These are phyloP conservation scores for Ophiostoma angusticollis DNA, from an alignment of 2,329 filamentous ascomycete genomes.

Conservation along the genomic window DNA sequence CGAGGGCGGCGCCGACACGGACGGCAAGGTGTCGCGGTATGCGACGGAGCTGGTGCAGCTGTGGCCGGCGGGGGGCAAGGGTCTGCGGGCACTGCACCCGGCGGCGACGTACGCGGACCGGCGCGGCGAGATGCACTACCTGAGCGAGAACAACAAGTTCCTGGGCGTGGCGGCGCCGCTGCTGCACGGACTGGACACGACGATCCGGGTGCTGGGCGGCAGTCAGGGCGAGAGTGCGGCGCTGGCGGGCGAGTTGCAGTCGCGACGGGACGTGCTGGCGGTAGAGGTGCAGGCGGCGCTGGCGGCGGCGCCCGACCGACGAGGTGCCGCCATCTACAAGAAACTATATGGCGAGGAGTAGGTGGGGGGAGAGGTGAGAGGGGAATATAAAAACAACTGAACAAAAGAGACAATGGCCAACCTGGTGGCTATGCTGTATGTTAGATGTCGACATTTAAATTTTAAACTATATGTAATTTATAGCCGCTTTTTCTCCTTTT, in stretches of 20 bases:
- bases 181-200: conserved; percentile 32
- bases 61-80: conserved; percentile 28
- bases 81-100: conserved; percentile 26
- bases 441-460: conserved; percentile 3
- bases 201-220: conserved; percentile 27
- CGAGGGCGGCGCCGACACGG: conserved; percentile 17
- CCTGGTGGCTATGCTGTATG: background rate
- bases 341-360: conserved; percentile 19
- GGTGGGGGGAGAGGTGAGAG: background rate
- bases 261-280: conserved; percentile 23
- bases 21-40: conserved; percentile 22
- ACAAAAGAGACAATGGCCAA: background rate
- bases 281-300: conserved; percentile 18
- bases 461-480: background rate
- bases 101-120: conserved; percentile 18
- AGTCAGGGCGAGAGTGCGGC: conserved; percentile 9
- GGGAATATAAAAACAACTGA: background rate
- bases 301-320: conserved; percentile 8
- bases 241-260: conserved; percentile 25
- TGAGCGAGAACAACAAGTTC: conserved; percentile 24
- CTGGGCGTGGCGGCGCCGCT: conserved; percentile 24
- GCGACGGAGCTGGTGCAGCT: conserved; percentile 22
- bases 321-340: conserved; percentile 19
- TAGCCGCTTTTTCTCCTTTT: background rate
- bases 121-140: conserved; percentile 19